Percentiles rank a stretch among this genome's conserved stretches.
Conservation (phyloP, 257 asterid species). For the Nicotiana tomentosiformis region DNA sequence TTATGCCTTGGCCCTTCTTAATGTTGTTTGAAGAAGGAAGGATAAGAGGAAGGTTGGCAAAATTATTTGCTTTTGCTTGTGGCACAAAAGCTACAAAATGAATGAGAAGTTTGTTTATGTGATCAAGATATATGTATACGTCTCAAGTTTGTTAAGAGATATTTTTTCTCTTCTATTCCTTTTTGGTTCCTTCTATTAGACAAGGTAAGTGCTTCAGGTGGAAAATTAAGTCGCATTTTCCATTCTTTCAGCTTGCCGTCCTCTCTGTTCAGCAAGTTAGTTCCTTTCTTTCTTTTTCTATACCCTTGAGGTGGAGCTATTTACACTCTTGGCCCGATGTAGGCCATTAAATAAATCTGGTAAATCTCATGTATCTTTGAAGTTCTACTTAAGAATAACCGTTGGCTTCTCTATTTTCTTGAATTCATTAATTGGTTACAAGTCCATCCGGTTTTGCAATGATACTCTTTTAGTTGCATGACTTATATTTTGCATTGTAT, state of each 20-base stretch:
- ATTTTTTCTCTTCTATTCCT: background rate
- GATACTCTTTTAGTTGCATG: background rate
- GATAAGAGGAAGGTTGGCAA: background rate
- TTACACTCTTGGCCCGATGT: background rate
- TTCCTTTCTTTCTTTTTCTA: background rate
- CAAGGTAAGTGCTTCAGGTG: background rate
- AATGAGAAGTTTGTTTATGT: background rate
- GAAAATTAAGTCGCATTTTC: background rate
- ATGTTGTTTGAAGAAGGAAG: background rate
- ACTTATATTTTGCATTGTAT: conserved; percentile 7
- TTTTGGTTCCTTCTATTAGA: background rate
- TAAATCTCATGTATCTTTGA: background rate
- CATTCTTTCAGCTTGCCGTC: background rate
- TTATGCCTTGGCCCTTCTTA: background rate
- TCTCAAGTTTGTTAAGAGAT: background rate
- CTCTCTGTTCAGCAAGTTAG: background rate
- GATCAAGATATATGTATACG: background rate
- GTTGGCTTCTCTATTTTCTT: background rate
- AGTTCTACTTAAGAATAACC: background rate
- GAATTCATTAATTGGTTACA: background rate
- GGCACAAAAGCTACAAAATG: background rate
- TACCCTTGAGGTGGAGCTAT: background rate
- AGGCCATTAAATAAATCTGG: background rate
- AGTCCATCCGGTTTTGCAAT: background rate
- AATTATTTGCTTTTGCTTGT: background rate